A percentile compares a stretch with the other conserved stretches of the same genome.
Evolutionary conservation across 169 alveolate species (phyloP).

Genomic region (Babesia gibsoni): DNA sequence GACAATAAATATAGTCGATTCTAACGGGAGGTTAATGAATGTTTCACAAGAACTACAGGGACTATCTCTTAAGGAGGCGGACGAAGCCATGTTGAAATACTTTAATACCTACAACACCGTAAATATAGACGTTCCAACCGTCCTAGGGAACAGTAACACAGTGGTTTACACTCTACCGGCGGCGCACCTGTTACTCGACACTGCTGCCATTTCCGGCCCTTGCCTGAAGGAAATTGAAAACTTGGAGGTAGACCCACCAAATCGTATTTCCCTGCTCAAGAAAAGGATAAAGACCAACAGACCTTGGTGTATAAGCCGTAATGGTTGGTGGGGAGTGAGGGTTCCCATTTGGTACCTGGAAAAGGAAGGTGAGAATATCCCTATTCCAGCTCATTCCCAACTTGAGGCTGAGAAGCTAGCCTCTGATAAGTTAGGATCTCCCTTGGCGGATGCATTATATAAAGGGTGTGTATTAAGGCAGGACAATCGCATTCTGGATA

Average conservation of each 20-base stretch:
- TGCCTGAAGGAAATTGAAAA: constrained; percentile 7
- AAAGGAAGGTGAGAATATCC: neutral
- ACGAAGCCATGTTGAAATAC: neutral
- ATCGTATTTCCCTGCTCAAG: constrained; percentile 10
- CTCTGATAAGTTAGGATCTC: neutral
- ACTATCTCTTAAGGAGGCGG: constrained; percentile 4
- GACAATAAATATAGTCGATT: constrained; percentile 12
- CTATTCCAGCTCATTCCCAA: constrained; percentile 11
- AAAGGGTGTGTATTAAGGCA: constrained; percentile 10
- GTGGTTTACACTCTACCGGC: constrained; percentile 11
- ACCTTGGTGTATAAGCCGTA: constrained; percentile 53
- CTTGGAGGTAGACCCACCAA: constrained; percentile 35
- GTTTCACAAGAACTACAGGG: constrained; percentile 6
- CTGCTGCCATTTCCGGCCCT: neutral
- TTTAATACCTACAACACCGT: neutral
- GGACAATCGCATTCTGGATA: constrained; percentile 42
- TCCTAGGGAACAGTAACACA: neutral
- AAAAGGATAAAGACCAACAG: constrained; percentile 19
- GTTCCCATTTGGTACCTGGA: constrained; percentile 33
- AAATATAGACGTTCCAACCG: neutral
- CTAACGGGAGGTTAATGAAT: constrained; percentile 29
- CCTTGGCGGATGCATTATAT: neutral
- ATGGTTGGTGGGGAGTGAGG: constrained; percentile 61
- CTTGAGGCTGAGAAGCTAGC: constrained; percentile 22
- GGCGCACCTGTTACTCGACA: constrained; percentile 37